Conservation (phyloP, 805 yeast genomes). For the Starmerella sirachaensis region DNA sequence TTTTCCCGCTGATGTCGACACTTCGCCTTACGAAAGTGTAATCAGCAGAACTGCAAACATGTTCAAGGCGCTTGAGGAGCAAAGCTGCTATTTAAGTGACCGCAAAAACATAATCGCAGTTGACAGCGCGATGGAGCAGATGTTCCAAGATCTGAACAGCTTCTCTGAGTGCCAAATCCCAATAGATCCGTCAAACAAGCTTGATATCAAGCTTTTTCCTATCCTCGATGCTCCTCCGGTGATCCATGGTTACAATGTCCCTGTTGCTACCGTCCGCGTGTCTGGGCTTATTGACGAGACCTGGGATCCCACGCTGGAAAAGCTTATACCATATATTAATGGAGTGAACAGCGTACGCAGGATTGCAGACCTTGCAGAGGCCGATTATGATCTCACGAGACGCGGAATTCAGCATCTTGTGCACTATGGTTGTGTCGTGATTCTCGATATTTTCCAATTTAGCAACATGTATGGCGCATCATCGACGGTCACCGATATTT, state of each 20-base stretch:
- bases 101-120: conserved; percentile 40
- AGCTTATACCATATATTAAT: conserved; percentile 71
- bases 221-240: conserved; percentile 69
- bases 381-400: conserved; percentile 64
- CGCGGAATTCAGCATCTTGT: conserved; percentile 84
- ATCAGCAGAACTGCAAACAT: conserved; percentile 73
- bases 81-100: conserved; percentile 58
- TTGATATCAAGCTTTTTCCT: conserved; percentile 90
- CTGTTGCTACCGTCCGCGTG: conserved; percentile 73
- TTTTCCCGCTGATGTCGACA: conserved; percentile 68
- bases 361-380: conserved; percentile 68
- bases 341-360: conserved; percentile 74
- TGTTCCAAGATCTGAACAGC: conserved; percentile 87
- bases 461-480: conserved; percentile 83
- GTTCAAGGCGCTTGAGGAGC: conserved; percentile 87
- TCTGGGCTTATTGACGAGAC: conserved; percentile 66
- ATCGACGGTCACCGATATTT: conserved; percentile 56
- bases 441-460: conserved; percentile 82
- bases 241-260: conserved; percentile 73
- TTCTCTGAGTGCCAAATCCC: conserved; percentile 95
- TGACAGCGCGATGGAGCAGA: conserved; percentile 70
- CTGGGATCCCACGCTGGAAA: conserved; percentile 96
- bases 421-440: conserved; percentile 75
- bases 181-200: conserved; percentile 74
- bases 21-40: conserved; percentile 77